Percentiles rank a stretch among this genome's conserved stretches.
phyloP scores from a whole-genome alignment of 2,329 filamentous ascomycete genomes.

The Aspergillus sclerotialis region DNA sequence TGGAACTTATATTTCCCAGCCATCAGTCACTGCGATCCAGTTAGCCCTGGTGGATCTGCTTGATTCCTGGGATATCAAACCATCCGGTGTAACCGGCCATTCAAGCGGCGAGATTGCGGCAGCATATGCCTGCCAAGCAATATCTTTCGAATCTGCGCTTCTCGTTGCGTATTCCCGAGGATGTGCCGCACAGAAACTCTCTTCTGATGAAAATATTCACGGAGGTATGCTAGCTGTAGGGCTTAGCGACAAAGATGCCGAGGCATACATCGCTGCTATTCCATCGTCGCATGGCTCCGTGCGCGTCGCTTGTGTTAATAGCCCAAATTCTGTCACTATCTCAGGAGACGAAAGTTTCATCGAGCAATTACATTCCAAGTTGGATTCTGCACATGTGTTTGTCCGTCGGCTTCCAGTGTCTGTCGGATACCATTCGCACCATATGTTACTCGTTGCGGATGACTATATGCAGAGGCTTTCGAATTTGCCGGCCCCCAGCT shows the following conservation, averaged over 20 bases:
- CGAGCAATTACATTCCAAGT: constrained; percentile 1
- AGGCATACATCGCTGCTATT: neutral
- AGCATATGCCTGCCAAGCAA: neutral
- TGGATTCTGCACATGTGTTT: constrained; percentile 3
- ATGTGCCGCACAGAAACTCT: neutral
- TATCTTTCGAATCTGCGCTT: neutral
- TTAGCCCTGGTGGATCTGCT: constrained; percentile 5
- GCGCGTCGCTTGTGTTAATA: neutral
- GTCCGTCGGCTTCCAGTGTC: constrained; percentile 7
- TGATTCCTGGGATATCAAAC: constrained; percentile 2
- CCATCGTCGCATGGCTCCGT: neutral
- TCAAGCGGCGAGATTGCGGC: constrained; percentile 6
- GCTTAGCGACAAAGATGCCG: neutral
- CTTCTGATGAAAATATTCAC: neutral
- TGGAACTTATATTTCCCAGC: constrained; percentile 4
- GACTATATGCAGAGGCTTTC: constrained; percentile 1
- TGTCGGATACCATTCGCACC: constrained; percentile 11
- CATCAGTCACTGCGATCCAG: constrained; percentile 8
- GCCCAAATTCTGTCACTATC: constrained; percentile 1
- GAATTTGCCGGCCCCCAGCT: neutral
- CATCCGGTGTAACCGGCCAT: constrained; percentile 1
- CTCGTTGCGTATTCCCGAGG: neutral
- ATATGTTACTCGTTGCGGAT: constrained; percentile 5
- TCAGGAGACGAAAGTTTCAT: constrained; percentile 5
- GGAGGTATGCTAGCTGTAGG: neutral